Percentiles rank a stretch among this genome's conserved stretches.
These are phyloP conservation scores for Zasmidium cellare DNA, from an alignment of 2,329 filamentous ascomycete genomes.

Conservation along the genomic window DNA sequence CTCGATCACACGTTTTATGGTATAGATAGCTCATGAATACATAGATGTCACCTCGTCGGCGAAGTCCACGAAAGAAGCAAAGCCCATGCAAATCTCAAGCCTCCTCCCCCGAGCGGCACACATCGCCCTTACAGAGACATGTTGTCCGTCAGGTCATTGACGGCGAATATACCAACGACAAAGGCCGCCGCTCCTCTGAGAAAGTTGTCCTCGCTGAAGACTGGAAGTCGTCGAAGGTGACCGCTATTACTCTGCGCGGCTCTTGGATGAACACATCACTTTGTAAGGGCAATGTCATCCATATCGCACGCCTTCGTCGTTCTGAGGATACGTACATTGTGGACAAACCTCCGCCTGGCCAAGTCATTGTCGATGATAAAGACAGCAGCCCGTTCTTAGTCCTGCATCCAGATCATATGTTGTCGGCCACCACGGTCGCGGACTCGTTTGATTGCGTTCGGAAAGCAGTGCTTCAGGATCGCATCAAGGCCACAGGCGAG, in stretches of 20 bases:
- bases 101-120: background rate
- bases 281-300: conserved; percentile 71
- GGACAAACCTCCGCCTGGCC: conserved; percentile 49
- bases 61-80: conserved; percentile 21
- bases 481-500: conserved; percentile 86
- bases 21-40: conserved; percentile 37
- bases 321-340: conserved; percentile 57
- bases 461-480: conserved; percentile 88
- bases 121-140: conserved; percentile 58
- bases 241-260: conserved; percentile 73
- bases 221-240: conserved; percentile 66
- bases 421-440: conserved; percentile 93
- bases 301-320: conserved; percentile 61
- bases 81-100: conserved; percentile 15
- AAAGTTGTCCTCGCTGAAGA: conserved; percentile 80
- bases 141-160: conserved; percentile 73
- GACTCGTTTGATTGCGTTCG: conserved; percentile 92
- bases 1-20: conserved; percentile 16
- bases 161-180: conserved; percentile 65
- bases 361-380: conserved; percentile 73
- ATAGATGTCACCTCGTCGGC: conserved; percentile 29
- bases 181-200: conserved; percentile 57
- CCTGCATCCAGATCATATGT: conserved; percentile 89
- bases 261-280: conserved; percentile 85
- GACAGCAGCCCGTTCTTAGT: conserved; percentile 73